Evolutionary conservation across 768 basidiomycete genomes (phyloP), one percentile per base, ranked within the genome.

Genomic region (Suillus brevipes): DNA sequence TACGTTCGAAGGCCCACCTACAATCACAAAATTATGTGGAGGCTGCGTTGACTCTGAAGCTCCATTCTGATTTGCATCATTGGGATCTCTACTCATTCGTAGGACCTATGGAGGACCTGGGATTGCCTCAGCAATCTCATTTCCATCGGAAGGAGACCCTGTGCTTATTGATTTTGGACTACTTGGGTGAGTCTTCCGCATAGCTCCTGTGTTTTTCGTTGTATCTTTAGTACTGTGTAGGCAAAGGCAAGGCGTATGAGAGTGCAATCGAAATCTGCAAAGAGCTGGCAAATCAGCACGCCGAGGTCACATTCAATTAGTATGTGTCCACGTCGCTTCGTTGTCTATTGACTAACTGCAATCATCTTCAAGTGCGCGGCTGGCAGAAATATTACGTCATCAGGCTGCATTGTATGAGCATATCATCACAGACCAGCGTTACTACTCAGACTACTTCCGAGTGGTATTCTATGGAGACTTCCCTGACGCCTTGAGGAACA

Each of bases 211-310:
- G 52, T 1, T 52, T 45, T 55, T 42, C n/a, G 34, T 57, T 62
- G 61, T 56, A 40, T 63, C 60, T 50, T 69, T 56, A 67, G 42
- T 18, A 53, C 1, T 62, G 65, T 61, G 28, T 65, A 95, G 94
- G 94, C 59, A 93, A 95, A 77, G 97, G 96, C 12, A 95, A 97
- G 72, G 96, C 97, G n/a, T 99, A 94, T 87, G 97, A 99, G 77
- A 90, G 86, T 61, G 97, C 95, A 3, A 88, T 97, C 64, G 91
- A 94, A 56, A 91, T 98, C 58, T 96, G 94, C 79, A 93, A 92
- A 78, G 97, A 98, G 70, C 79, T 99, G 31, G 90, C 90, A 16
- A 87, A 81, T 66, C 95, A 98, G 74, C 96, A 98, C 78, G 85
- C 91, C 18, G 89, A 90, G 73, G 84, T 94, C 62, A 94, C 95